Percentiles rank a stretch among this genome's conserved stretches.
phyloP scores from a whole-genome alignment of 768 basidiomycete genomes.

The Amanita rimosa region DNA sequence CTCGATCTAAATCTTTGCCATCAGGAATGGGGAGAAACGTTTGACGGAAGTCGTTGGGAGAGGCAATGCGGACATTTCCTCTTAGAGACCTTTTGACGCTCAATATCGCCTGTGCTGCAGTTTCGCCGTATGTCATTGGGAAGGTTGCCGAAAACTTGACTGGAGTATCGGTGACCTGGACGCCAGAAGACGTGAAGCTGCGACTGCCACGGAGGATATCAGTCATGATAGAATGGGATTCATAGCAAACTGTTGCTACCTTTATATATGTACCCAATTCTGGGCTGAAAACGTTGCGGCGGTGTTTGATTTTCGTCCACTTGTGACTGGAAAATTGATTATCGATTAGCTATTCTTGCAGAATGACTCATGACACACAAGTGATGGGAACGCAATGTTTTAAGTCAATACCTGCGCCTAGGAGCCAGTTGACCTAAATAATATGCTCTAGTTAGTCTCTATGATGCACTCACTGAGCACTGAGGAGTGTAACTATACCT shows the following conservation, averaged over 20 bases:
- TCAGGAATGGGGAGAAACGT: neutral
- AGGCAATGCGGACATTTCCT: neutral
- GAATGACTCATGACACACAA: no score
- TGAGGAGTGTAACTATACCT: no score
- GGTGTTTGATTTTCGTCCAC: neutral
- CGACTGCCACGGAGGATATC: neutral
- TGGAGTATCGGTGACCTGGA: neutral
- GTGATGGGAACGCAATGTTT: no score
- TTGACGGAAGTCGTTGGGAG: neutral
- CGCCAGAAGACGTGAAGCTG: neutral
- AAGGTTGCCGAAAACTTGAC: neutral
- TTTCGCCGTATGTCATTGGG: neutral
- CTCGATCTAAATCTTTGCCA: neutral
- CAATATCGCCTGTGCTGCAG: neutral
- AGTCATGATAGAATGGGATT: neutral
- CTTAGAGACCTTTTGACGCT: neutral
- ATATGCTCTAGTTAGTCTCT: no score
- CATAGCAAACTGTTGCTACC: neutral
- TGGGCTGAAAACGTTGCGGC: neutral
- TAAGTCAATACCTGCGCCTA: no score
- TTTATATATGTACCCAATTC: neutral
- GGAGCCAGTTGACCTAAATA: no score
- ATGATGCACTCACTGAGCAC: no score
- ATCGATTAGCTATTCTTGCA: no score
- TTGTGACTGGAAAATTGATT: no score